These are phyloP conservation scores for Naganishia randhawae DNA, from an alignment of 768 basidiomycete genomes.

Conservation along the genomic window DNA sequence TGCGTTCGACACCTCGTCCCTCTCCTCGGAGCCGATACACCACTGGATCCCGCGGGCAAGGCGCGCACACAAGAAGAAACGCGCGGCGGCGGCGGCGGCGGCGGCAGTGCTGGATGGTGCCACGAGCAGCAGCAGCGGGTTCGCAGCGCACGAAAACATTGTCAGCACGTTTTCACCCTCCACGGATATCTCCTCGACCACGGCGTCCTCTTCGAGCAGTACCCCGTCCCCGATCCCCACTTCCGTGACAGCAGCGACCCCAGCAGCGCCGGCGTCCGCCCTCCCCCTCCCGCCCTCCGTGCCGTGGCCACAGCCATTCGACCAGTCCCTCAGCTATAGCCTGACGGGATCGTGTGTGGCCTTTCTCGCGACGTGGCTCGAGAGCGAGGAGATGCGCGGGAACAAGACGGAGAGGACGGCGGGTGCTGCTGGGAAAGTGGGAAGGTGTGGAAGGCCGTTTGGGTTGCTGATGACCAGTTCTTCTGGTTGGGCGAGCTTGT, in stretches of 20 bases:
- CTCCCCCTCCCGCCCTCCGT: not conserved
- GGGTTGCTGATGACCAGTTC: constrained; percentile 23
- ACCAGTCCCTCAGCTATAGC: constrained; percentile 23
- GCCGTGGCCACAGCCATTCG: constrained; percentile 23
- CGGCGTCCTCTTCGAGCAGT: not conserved
- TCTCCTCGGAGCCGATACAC: not conserved
- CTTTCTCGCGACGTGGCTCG: constrained; percentile 19
- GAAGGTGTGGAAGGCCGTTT: constrained; percentile 19
- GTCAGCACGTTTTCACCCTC: not conserved
- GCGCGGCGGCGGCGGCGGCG: not conserved
- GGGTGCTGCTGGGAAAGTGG: not conserved
- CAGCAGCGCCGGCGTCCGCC: not conserved
- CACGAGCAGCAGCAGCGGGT: not conserved
- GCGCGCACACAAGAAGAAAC: too few relatives aligned
- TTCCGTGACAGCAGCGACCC: not conserved
- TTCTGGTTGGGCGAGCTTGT: constrained; percentile 26
- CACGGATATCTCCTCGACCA: not conserved
- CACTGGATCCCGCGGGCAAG: not conserved
- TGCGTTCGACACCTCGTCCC: not conserved
- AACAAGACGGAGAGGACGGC: not conserved
- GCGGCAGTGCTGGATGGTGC: not conserved
- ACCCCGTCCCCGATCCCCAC: not conserved
- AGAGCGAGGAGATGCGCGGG: constrained; percentile 20
- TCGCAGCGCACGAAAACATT: not conserved
- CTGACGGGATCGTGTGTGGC: constrained; percentile 23